These are phyloP conservation scores for Raphidocelis subcapitata DNA, from an alignment of 139 green algal species.

Conservation along the genomic window DNA sequence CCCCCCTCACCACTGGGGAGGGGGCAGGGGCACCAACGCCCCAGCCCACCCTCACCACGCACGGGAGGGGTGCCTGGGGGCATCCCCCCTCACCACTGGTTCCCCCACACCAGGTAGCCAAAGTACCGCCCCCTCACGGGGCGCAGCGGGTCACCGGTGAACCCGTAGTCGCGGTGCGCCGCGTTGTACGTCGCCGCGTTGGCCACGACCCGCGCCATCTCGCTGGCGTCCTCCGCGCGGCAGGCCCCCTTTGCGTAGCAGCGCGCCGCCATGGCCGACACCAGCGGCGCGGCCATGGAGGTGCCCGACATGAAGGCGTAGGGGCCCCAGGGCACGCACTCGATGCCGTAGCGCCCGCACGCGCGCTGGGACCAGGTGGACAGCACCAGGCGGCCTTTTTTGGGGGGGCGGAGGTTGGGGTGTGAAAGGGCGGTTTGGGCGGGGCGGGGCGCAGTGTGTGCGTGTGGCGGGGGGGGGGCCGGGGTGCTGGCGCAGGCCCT, in stretches of 20 bases:
- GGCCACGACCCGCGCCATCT: constrained; percentile 13
- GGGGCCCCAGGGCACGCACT: constrained; percentile 24
- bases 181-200: not conserved
- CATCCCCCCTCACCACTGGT: constrained; percentile 17
- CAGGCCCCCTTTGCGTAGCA: constrained; percentile 24
- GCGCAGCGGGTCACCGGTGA: constrained; percentile 12
- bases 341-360: constrained; percentile 21
- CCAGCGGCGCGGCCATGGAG: constrained; percentile 16
- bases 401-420: not conserved
- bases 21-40: no score
- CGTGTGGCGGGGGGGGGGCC: not conserved
- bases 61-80: no score
- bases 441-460: not conserved
- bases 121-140: constrained; percentile 20
- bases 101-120: constrained; percentile 24
- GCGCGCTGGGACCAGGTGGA: constrained; percentile 20
- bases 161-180: constrained; percentile 14
- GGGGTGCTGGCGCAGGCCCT: not conserved
- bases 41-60: no score
- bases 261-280: constrained; percentile 15
- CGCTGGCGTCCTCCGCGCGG: constrained; percentile 5
- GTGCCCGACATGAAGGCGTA: constrained; percentile 23
- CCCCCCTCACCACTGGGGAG: no score
- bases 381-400: constrained; percentile 15
- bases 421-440: not conserved